These are phyloP conservation scores for Boletus rufocinnamomeus DNA, from an alignment of 768 basidiomycete genomes.

Conservation along the genomic window DNA sequence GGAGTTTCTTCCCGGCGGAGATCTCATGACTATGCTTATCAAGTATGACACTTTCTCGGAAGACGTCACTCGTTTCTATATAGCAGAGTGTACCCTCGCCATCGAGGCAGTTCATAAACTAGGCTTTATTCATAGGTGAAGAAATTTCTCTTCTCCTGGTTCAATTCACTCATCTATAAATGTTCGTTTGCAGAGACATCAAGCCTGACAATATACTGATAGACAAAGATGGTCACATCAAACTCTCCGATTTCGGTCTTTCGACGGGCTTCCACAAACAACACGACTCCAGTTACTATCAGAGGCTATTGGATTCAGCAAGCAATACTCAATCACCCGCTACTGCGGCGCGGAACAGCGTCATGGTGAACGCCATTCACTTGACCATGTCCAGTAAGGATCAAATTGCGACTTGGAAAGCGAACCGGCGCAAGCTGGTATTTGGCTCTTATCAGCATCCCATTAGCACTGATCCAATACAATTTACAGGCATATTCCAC, in stretches of 20 bases:
- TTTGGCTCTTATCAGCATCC: constrained; percentile 22
- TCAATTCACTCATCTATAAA: background rate
- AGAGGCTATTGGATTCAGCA: constrained; percentile 76
- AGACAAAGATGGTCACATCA: constrained; percentile 95
- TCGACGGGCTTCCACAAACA: constrained; percentile 99
- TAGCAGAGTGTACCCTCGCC: constrained; percentile 97
- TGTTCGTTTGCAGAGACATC: constrained; percentile 70
- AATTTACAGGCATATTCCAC: constrained; percentile 86
- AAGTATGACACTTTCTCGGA: constrained; percentile 99
- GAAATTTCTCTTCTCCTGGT: background rate
- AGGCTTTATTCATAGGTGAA: constrained; percentile 94
- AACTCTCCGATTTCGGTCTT: constrained; percentile 97
- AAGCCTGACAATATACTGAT: constrained; percentile 95
- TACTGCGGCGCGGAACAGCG: constrained; percentile 77
- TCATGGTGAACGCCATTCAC: constrained; percentile 97
- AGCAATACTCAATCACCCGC: constrained; percentile 44
- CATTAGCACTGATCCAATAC: constrained; percentile 2
- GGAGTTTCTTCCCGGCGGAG: constrained; percentile 98
- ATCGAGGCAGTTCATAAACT: constrained; percentile 97
- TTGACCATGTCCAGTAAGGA: constrained; percentile 93
- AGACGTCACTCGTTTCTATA: constrained; percentile 97
- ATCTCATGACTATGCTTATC: constrained; percentile 99
- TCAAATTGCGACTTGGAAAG: constrained; percentile 98
- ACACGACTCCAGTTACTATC: constrained; percentile 95
- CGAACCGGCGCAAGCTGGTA: constrained; percentile 93